Conservation (phyloP, 257 asterid species). For the Linaria vulgaris region DNA sequence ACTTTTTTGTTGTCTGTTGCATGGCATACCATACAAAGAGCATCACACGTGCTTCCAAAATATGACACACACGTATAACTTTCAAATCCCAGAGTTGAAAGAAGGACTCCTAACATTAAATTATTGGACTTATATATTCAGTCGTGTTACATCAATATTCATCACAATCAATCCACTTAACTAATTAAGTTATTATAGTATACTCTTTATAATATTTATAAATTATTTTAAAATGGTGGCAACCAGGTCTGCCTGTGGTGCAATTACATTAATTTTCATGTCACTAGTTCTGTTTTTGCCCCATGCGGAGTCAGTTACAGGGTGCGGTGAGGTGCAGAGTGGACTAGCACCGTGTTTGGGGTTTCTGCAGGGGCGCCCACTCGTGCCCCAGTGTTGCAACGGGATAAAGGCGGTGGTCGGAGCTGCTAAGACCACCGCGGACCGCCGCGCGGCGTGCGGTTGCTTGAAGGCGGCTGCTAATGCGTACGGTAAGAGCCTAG, state of each 20-base stretch:
- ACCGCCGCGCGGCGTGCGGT: slow-evolving; percentile 31
- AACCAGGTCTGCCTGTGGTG: neutral
- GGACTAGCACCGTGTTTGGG: slow-evolving; percentile 26
- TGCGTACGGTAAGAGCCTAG: neutral
- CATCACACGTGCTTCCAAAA: slow-evolving; percentile 12
- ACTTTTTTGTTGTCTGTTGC: slow-evolving; percentile 4
- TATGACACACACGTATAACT: slow-evolving; percentile 16
- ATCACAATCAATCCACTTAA: too few species aligned
- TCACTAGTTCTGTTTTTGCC: slow-evolving; percentile 4
- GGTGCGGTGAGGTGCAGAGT: slow-evolving; percentile 24
- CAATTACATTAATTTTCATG: too few species aligned
- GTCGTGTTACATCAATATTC: neutral
- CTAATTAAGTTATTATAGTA: too few species aligned
- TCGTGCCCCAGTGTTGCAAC: slow-evolving; percentile 27
- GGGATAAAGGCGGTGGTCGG: slow-evolving; percentile 28
- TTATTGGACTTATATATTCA: neutral
- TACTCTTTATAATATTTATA: too few species aligned
- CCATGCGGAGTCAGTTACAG: slow-evolving; percentile 10
- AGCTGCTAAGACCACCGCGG: slow-evolving; percentile 13
- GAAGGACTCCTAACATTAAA: neutral
- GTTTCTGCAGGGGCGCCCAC: slow-evolving; percentile 24
- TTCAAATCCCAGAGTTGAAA: neutral
- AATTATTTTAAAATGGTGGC: slow-evolving; percentile 24
- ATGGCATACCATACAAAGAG: slow-evolving; percentile 18
- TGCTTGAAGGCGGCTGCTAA: slow-evolving; percentile 33